A percentile compares a stretch with the other conserved stretches of the same genome.
These are phyloP conservation scores for Verticillium albo-atrum DNA, from an alignment of 2,329 filamentous ascomycete genomes.

Conservation along the genomic window DNA sequence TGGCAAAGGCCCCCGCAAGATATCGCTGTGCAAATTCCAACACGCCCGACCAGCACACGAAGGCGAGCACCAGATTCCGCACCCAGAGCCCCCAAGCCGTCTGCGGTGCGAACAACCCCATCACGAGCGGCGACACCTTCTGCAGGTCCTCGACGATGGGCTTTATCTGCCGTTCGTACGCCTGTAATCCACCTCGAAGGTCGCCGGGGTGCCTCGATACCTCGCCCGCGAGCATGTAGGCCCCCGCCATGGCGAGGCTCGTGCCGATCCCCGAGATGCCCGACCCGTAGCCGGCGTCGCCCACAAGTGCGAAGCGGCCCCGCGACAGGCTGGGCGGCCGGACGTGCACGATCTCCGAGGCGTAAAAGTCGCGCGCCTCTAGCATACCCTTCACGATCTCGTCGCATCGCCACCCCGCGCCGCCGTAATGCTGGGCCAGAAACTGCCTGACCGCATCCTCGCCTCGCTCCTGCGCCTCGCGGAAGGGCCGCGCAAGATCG, in stretches of 20 bases:
- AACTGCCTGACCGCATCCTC: conserved; percentile 25
- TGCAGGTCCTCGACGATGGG: conserved; percentile 35
- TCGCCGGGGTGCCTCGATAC: conserved; percentile 20
- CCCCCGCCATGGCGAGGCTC: conserved; percentile 36
- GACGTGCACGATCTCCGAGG: conserved; percentile 37
- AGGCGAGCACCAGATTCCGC: conserved; percentile 9
- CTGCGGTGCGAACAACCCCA: conserved; percentile 18
- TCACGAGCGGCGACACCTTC: conserved; percentile 21
- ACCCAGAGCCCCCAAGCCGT: conserved; percentile 20
- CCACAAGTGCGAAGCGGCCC: conserved; percentile 41
- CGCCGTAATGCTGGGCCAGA: conserved; percentile 21
- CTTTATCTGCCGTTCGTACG: conserved; percentile 35
- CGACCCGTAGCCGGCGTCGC: conserved; percentile 45
- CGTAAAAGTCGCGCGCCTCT: conserved; percentile 38
- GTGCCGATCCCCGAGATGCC: conserved; percentile 45
- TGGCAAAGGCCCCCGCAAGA: neutral
- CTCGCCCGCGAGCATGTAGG: conserved; percentile 46
- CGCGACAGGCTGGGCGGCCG: conserved; percentile 29
- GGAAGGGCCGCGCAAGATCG: conserved; percentile 27
- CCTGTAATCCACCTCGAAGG: conserved; percentile 22
- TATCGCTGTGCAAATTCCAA: neutral
- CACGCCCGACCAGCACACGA: conserved; percentile 2
- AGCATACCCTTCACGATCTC: conserved; percentile 29
- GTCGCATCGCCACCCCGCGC: conserved; percentile 36
- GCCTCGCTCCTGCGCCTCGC: conserved; percentile 30